phyloP scores from a whole-genome alignment of 2,329 filamentous ascomycete genomes.

The Dryadomyces quercus-mongolicae region DNA sequence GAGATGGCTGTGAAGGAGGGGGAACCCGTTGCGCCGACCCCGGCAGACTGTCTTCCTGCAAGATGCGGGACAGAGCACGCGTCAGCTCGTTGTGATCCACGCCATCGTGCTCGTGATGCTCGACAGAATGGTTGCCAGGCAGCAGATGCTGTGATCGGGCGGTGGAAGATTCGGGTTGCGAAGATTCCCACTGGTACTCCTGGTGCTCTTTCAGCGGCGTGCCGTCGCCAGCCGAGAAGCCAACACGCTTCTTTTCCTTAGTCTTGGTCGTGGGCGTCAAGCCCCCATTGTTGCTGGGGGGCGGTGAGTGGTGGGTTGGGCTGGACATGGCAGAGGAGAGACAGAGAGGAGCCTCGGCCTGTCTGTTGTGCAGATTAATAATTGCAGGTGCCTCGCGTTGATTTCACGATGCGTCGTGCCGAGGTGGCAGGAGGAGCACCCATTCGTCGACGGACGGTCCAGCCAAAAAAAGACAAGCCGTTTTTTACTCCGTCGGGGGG shows the following conservation, averaged over 20 bases:
- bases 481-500: too few species aligned
- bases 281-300: not conserved
- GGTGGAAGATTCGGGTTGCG: not conserved
- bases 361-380: too few species aligned
- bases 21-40: not conserved
- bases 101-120: constrained; percentile 6
- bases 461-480: too few species aligned
- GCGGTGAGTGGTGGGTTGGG: not conserved
- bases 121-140: not conserved
- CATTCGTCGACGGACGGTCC: too few species aligned
- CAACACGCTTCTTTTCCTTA: constrained; percentile 15
- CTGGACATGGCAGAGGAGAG: constrained; percentile 7
- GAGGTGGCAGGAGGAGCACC: too few species aligned
- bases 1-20: not conserved
- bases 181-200: not conserved
- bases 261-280: constrained; percentile 4
- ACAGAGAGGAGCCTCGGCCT: too few species aligned
- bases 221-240: constrained; percentile 8
- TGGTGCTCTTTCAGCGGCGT: constrained; percentile 3
- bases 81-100: constrained; percentile 13
- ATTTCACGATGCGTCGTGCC: too few species aligned
- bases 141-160: not conserved
- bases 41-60: constrained; percentile 4
- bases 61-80: constrained; percentile 9
- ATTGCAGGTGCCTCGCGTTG: not conserved